Evolutionary conservation across 768 basidiomycete genomes (phyloP).

Genomic region (Pulveroboletus ravenelii): DNA sequence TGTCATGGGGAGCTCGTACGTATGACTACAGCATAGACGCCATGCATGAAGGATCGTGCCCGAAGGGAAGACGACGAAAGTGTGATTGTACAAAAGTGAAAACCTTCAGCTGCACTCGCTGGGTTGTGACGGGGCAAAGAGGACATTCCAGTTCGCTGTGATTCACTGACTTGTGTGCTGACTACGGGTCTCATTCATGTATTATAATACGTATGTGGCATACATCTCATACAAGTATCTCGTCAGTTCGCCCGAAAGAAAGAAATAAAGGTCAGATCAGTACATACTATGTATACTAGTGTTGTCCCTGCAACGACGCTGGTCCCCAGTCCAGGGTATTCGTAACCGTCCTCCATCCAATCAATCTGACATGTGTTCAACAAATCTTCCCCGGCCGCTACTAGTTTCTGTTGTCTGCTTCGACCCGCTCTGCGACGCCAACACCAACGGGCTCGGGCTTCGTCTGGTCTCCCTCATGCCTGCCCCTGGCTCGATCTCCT

Average conservation of each 20-base stretch:
- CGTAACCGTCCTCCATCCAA: neutral
- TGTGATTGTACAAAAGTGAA: no score
- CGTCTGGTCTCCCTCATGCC: slow-evolving; percentile 39
- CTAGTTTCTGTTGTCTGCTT: slow-evolving; percentile 18
- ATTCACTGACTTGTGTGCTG: no score
- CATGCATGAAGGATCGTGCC: no score
- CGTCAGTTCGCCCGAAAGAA: neutral
- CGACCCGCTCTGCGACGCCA: slow-evolving; percentile 16
- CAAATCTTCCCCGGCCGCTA: slow-evolving; percentile 33
- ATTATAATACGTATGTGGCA: no score
- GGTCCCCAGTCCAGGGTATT: neutral
- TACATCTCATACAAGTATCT: neutral
- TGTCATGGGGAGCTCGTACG: no score
- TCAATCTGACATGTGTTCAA: slow-evolving; percentile 32
- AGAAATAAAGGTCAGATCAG: neutral
- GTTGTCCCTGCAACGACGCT: neutral
- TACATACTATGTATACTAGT: neutral
- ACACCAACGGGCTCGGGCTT: slow-evolving; percentile 11
- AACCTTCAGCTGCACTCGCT: no score
- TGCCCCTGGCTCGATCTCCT: slow-evolving; percentile 52
- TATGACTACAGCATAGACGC: no score
- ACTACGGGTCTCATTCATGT: no score
- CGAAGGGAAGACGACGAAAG: no score
- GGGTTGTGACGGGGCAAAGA: no score
- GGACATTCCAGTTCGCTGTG: no score